A percentile compares a stretch with the other conserved stretches of the same genome.
Evolutionary conservation across 805 yeast species (phyloP).

Genomic region (Starmera amethionina): DNA sequence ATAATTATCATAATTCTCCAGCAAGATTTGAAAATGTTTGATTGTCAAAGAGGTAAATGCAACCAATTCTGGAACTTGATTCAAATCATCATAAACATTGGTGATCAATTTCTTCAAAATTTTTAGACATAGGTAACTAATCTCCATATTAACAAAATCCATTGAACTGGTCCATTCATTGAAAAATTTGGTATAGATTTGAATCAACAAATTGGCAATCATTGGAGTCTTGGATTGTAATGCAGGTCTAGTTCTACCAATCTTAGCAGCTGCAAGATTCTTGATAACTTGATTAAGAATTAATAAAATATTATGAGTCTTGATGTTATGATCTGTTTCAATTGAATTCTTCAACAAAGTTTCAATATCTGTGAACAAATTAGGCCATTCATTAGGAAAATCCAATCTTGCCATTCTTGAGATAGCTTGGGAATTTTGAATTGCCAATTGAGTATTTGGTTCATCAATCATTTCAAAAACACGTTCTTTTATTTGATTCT

Average conservation of each 20-base stretch:
- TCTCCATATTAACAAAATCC: constrained; percentile 49
- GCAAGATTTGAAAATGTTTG: constrained; percentile 48
- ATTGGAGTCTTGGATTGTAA: constrained; percentile 64
- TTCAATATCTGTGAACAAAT: constrained; percentile 57
- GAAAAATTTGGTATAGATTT: constrained; percentile 49
- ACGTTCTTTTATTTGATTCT: constrained; percentile 45
- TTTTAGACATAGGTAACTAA: constrained; percentile 72
- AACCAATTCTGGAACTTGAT: constrained; percentile 43
- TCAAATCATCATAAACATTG: constrained; percentile 68
- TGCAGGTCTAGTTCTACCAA: constrained; percentile 74
- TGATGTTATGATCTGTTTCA: constrained; percentile 34
- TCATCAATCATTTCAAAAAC: constrained; percentile 55
- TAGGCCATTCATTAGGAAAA: constrained; percentile 83
- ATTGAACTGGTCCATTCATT: constrained; percentile 48
- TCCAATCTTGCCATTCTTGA: constrained; percentile 75
- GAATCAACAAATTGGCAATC: constrained; percentile 48
- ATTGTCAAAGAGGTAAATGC: constrained; percentile 52
- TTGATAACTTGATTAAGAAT: constrained; percentile 75
- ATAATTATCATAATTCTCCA: constrained; percentile 42
- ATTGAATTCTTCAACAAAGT: constrained; percentile 33
- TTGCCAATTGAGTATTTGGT: constrained; percentile 60
- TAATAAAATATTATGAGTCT: constrained; percentile 51
- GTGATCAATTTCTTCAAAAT: constrained; percentile 61
- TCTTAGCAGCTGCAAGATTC: constrained; percentile 60
- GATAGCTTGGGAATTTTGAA: constrained; percentile 79